Base-by-base conservation (phyloP, 2,329 filamentous ascomycete species). In the Curvularia sp. region DNA sequence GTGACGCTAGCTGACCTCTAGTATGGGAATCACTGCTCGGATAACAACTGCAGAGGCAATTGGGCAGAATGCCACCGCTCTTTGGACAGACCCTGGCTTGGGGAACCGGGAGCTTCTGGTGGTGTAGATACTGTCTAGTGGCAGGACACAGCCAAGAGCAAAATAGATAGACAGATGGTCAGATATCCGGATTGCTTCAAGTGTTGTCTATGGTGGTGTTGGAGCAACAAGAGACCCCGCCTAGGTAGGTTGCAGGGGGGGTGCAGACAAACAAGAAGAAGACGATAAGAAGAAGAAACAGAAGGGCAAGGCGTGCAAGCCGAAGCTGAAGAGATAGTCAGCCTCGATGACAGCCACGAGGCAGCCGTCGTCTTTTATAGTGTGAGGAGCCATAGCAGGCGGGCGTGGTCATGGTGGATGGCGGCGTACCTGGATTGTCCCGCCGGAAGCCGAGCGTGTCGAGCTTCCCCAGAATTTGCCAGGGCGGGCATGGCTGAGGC, bases 31-130 rank as follows among this genome's bases (percentile, higher is more conserved):
- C 13, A 25, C 51, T 19, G 36, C 51, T 50, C 45, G 55, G 55
- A 58, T 58, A 58, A 58, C 45, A 32, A 55, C 42, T 27, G 55
- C 43, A 55, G 32, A 43, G 63, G 55, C 73, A 74, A 76, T 75
- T 76, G 73, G 74, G 52, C 61, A 59, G 59, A 39, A 63, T 63
- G 39, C 67, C 68, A 74, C 69, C 67, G 71, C 70, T 69, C 57
- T 69, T 71, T 59, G 43, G 49, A 36, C 21, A 27, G 53, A 45
- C 43, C 30, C 34, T 57, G 49, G 47, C 30, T 21, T 39, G 32
- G 38, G 56, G 65, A 59, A 53, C 56, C 48, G 45, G 43, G 28
- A 21, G 56, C 39, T 41, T 13, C 2, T 9, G 8, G 28, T 47
- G 43, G 23, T 19, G 19, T 18, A 13, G 10, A 32, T 6, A 10